Base-by-base conservation (phyloP, 2,329 filamentous ascomycete species). In the Cercospora sesami region DNA sequence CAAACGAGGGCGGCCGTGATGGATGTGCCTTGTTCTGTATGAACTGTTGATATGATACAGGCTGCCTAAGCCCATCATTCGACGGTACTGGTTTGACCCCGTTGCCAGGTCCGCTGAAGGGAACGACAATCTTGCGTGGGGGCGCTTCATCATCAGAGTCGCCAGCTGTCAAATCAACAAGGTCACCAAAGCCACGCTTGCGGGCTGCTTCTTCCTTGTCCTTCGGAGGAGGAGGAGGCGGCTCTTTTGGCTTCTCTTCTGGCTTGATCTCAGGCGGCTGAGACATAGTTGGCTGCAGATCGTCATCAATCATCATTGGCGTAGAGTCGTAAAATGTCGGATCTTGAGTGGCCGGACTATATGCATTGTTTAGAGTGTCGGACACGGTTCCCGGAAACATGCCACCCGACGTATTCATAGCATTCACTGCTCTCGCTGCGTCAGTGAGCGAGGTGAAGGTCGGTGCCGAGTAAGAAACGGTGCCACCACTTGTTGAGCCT, bases 131-230 rank as follows among this genome's bases (percentile, higher is more conserved):
- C 60, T 77, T 77, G 5, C 77, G 77, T 63, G 78, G 74, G 72
- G 81, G 73, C 1, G 83, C 81, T 23, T 86, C 83, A 45, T 84
- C 83, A 16, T 81, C 82, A 18, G 84, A 73, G 23, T 77, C 75
- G 23, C 76, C 69, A 6, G 71, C 70, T 4, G 84, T 83, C 63
- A 87, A 74, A 73, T 87, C 86, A 5, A 87, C 79, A 51, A 88
- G 76, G 30, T 87, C 85, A 28, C 78, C 81, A 69, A 87, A 84
- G 7, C 80, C 83, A 23, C 85, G 81, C 73, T 87, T 88, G 28
- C 84, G 79, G n/a, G 86, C 85, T 63, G 81, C 81, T 72, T 86
- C 83, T 73, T 84, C 84, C 71, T 87, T 87, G 69, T 84, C 81
- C 5, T 79, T 78, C n/a, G n/a, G n/a, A 31, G 82, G 81, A 4